Conservation (phyloP, 345 rosid species). For the Dovyalis caffra region DNA sequence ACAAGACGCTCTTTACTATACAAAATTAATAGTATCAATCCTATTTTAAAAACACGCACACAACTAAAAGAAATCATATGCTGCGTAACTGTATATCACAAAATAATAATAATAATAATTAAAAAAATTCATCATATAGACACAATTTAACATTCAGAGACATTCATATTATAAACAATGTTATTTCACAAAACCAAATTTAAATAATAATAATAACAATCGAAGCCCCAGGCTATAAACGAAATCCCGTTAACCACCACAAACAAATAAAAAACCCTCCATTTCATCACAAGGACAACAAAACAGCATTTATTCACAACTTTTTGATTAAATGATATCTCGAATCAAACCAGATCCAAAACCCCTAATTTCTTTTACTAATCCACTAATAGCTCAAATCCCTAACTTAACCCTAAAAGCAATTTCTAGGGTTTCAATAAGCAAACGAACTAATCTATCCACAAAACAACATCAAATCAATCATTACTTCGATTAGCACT, state of each 20-base stretch:
- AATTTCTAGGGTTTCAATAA: constrained; percentile 21
- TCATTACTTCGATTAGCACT: background rate
- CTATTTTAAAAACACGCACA: background rate
- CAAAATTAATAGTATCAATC: background rate
- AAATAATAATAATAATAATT: background rate
- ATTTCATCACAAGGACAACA: background rate
- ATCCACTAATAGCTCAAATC: constrained; percentile 2
- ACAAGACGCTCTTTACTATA: background rate
- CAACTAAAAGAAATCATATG: background rate
- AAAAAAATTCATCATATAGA: too few relatives aligned
- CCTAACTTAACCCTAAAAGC: background rate
- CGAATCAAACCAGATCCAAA: constrained; percentile 25
- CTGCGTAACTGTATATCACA: background rate
- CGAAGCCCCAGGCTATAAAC: background rate
- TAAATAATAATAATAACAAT: background rate
- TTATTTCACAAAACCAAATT: background rate
- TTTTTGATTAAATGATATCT: constrained; percentile 3
- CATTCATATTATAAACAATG: too few relatives aligned
- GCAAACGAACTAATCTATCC: background rate
- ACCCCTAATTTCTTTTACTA: background rate
- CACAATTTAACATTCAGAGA: too few relatives aligned
- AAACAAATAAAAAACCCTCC: background rate
- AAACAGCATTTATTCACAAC: constrained; percentile 5
- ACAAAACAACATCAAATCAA: background rate
- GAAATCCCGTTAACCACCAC: background rate